Evolutionary conservation across 768 basidiomycete genomes (phyloP), one percentile per base, ranked within the genome.

Genomic region (Rhodotorula babjevae): DNA sequence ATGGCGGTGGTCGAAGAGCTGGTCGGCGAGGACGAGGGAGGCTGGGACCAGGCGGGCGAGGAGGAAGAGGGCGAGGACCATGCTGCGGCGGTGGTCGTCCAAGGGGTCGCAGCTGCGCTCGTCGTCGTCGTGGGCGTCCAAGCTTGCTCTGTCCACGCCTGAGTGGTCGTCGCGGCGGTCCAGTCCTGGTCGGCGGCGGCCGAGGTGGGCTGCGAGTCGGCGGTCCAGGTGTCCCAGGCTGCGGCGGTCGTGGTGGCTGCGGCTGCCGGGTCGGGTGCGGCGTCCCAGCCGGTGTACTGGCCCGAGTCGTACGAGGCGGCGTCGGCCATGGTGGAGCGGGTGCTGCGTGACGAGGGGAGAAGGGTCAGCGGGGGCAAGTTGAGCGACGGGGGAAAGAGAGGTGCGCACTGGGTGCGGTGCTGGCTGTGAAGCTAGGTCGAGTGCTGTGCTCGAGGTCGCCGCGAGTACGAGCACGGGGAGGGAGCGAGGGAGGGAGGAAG

Each of bases 281-380:
- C 42, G 14, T 31, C 29, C 57, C 65, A 68, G 3, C 69, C 69
- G 0, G 73, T 74, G 56, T 71, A 74, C 53, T 68, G 69, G 2
- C 73, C 73, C 49, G 68, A 63, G 56, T 74, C 63, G 59, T 74
- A 74, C 16, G 55, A 56, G 15, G 63, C 62, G 18, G 33, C 27
- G 50, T 52, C 50, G 25, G 50, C 50, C 50, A 52, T 52, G 50
- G 25, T 25, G 50, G 50, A 7, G 23, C 11, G 23, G 25, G 19
- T 21, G 47, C 47, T 21, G 50, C 11, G 50, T 4, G 25, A 52
- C 23, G 23, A 25, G 23, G 10, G 23, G 25, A 21, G 47, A 49
- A n/a, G 49, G 50, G 25, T 52, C 25, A 52, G 50, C 50, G 23
- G 8, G 50, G 50, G 50, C 23, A 27, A 8, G 50, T 52, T 27